Evolutionary conservation across 2,329 filamentous ascomycete genomes (phyloP), one percentile per base, ranked within the genome.

Genomic region (Huntiella decipiens): DNA sequence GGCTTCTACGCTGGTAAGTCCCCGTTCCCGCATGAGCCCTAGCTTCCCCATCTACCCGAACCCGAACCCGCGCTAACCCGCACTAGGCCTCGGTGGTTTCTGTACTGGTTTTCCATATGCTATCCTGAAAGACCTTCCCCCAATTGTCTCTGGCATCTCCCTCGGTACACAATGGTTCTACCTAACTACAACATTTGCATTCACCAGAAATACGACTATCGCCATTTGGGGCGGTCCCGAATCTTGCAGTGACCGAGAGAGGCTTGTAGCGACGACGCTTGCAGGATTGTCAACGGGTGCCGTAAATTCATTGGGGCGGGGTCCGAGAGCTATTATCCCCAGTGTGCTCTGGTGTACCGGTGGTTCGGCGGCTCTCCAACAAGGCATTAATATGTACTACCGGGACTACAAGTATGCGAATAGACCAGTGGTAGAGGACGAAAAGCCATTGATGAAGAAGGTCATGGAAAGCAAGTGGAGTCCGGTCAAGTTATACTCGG

Each of bases 81-180:
- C 7, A 34, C 28, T 43, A 49, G 79, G 77, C 38, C 61, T 65
- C 17, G 64, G 69, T 40, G 82, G 82, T 31, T 58, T 79, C 19
- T 57, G 82, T 28, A 66, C 74, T 44, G 81, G 80, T 33, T 77
- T 80, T 44, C 71, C 79, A 43, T 70, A 72, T 33, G 86, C 84
- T 22, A 79, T 92, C 40, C 60, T 87, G 41, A 71, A 76, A 48
- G 79, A 79, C 13, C 68, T 66, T 16, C 73, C 71, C 11, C 78
- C 82, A 3, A 68, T 75, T 2, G 61, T 88, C 5, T 88, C 85
- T 61, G 79, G 83, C 0, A 54, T 79, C 10, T 70, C 78, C 34
- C 77, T 79, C 16, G 81, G 83, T 13, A 66, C 83, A 36, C 85
- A 93, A 62, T 94, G 83, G 74, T 84, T 84, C 60, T 70, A 74